Percentiles rank a stretch among this genome's conserved stretches.
Conservation (phyloP, 148 eudicot genomes). For the Cornus kousa region DNA sequence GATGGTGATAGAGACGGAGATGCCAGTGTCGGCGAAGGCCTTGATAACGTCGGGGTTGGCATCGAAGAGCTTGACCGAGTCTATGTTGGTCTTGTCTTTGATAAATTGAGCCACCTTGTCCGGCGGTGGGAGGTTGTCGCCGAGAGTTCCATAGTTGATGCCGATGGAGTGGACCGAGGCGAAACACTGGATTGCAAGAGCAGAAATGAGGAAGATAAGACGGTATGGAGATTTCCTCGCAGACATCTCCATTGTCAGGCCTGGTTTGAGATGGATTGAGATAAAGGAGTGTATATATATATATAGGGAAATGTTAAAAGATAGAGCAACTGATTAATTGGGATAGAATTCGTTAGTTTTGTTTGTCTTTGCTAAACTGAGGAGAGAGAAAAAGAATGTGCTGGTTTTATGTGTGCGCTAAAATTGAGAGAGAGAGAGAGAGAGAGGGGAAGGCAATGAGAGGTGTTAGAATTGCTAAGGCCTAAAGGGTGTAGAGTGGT, state of each 20-base stretch:
- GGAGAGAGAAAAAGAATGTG: too few species aligned
- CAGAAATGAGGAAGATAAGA: conserved; percentile 2
- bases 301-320: too few species aligned
- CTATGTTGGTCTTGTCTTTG: conserved; percentile 48
- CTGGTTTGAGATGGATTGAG: not conserved
- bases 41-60: conserved; percentile 56
- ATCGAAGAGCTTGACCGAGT: conserved; percentile 68
- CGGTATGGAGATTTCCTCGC: not conserved
- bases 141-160: conserved; percentile 58
- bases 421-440: too few species aligned
- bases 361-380: too few species aligned
- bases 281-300: too few species aligned
- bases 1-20: conserved; percentile 56
- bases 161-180: conserved; percentile 38
- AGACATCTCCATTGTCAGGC: conserved; percentile 9
- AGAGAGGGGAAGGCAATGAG: too few species aligned
- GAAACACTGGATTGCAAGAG: conserved; percentile 13
- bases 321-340: too few species aligned
- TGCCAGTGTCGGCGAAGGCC: conserved; percentile 65
- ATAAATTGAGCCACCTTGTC: conserved; percentile 71
- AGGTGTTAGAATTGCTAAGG: too few species aligned
- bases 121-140: conserved; percentile 49
- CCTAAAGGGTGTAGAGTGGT: too few species aligned
- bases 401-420: too few species aligned
- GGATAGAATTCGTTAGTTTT: too few species aligned